Conservation (phyloP, 2,329 filamentous ascomycete species). For the Nemania abortiva region DNA sequence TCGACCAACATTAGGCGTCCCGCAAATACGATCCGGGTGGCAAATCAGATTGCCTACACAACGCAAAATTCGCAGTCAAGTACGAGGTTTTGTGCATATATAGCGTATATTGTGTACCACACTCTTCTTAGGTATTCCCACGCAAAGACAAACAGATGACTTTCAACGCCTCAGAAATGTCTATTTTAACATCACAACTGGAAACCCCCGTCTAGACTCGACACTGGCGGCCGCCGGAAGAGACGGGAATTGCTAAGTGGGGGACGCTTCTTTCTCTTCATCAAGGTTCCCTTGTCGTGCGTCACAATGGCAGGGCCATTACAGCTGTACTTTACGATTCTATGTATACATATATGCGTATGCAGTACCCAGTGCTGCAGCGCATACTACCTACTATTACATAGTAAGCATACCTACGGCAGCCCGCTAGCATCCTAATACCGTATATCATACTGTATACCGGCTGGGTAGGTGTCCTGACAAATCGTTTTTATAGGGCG, state of each 20-base stretch:
- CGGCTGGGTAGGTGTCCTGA: constrained; percentile 3
- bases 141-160: not conserved
- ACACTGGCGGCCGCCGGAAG: constrained; percentile 25
- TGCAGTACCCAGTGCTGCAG: not conserved
- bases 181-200: not conserved
- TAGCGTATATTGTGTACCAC: constrained; percentile 15
- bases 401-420: not conserved
- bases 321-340: not conserved
- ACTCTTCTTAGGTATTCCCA: not conserved
- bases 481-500: constrained; percentile 11
- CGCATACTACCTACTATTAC: not conserved
- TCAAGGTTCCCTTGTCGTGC: constrained; percentile 14
- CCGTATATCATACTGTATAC: too few species aligned
- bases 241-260: constrained; percentile 36
- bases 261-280: constrained; percentile 10
- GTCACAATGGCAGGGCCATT: constrained; percentile 1
- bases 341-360: not conserved
- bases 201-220: not conserved
- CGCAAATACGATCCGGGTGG: constrained; percentile 30
- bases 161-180: not conserved
- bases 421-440: too few species aligned
- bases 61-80: not conserved
- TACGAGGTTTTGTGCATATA: constrained; percentile 34
- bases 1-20: constrained; percentile 18
- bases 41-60: constrained; percentile 23